Base-by-base conservation (phyloP, 2,329 filamentous ascomycete genomes). In the Fusarium acutatum region DNA sequence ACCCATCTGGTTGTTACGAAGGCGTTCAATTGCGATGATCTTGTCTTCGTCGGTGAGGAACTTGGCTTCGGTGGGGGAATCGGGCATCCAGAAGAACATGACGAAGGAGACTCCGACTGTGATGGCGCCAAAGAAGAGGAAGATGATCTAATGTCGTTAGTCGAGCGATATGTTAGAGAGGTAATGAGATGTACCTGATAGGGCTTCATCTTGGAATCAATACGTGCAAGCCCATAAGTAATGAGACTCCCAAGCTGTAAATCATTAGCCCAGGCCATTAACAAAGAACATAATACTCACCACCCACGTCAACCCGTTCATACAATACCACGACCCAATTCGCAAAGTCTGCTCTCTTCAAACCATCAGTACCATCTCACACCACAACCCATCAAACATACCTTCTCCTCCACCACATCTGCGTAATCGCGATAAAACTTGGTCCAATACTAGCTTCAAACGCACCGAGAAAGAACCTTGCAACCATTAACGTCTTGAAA, bases 331-430 rank as follows among this genome's bases (percentile, higher is more conserved):
- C 5, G 85, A 84, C 14, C 87, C 86, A 18, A 88, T 87, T 7
- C 89, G 81, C 56, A 88, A 78, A 0, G 89, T 89, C 78, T 91
- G 89, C 73, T 91, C 89, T 60, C 81, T 82, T 53, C 3, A 13
- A 37, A 24, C 24, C 28, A 66, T 77, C 41, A 77, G 64, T 47
- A 24, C 34, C 12, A 38, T 5, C 17, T 37, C 26, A 52, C 20
- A 28, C 22, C 18, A 30, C 44, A 37, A 26, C 11, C 20, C 18
- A 47, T 15, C 15, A 59, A 24, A n/a, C 64, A 32, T 71, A 81
- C 64, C 85, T 83, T 58, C 88, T 84, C 46, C 87, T 84, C 83
- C 88, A 91, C 89, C 89, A 91, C 87, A 90, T 90, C 61, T 87
- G 85, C 2, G 88, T 89, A 38, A 90, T 87, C 24, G 87, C 87